Conservation (phyloP, 768 basidiomycete genomes). For the Lentinula detonsa region DNA sequence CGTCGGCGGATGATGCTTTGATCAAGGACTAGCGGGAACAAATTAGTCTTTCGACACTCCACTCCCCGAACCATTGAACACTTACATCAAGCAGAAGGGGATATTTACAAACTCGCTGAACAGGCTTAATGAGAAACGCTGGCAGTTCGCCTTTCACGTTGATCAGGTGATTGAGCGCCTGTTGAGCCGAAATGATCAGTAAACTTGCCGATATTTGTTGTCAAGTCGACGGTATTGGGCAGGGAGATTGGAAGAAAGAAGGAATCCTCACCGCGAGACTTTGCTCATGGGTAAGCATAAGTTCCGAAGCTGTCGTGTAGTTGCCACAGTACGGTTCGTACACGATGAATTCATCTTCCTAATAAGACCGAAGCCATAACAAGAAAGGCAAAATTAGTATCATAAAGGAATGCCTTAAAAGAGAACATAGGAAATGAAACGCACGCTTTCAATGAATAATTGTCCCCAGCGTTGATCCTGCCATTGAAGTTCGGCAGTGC, state of each 20-base stretch:
- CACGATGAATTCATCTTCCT: conserved; percentile 94
- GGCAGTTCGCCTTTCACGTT: conserved; percentile 90
- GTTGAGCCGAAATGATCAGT: conserved; percentile 36
- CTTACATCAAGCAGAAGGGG: conserved; percentile 87
- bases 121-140: conserved; percentile 96
- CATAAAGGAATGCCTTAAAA: conserved; percentile 26
- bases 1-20: conserved; percentile 57
- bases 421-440: conserved; percentile 20
- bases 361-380: conserved; percentile 36
- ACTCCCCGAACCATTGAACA: conserved; percentile 9
- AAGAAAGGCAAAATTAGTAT: conserved; percentile 24
- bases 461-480: conserved; percentile 85
- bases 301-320: conserved; percentile 80
- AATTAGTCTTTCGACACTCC: conserved; percentile 2
- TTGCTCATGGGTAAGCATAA: conserved; percentile 82
- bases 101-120: conserved; percentile 98
- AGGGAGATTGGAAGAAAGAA: conserved; percentile 9
- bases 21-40: conserved; percentile 52
- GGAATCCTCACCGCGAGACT: conserved; percentile 66
- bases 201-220: conserved; percentile 17
- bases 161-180: conserved; percentile 81
- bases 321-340: conserved; percentile 98
- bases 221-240: conserved; percentile 15
- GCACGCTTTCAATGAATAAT: conserved; percentile 77
- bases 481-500: conserved; percentile 77